Percentiles rank a stretch among this genome's conserved stretches.
Evolutionary conservation across 768 basidiomycete genomes (phyloP).

Genomic region (Artomyces pyxidatus): DNA sequence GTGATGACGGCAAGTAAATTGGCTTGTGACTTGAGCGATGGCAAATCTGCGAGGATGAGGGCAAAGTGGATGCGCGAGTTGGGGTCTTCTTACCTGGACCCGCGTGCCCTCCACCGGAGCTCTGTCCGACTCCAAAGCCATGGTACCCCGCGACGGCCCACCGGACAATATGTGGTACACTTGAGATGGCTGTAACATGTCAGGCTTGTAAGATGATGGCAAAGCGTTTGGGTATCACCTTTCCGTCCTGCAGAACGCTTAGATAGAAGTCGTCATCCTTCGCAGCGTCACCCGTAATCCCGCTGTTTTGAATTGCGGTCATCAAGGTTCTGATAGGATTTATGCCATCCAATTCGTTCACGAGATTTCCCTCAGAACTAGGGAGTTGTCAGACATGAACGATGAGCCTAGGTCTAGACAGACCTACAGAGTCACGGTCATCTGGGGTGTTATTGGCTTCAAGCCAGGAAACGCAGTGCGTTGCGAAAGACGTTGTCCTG

Average conservation of each 20-base stretch:
- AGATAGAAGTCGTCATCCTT: constrained; percentile 56
- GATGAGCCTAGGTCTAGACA: constrained; percentile 5
- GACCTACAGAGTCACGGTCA: constrained; percentile 48
- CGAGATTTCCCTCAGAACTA: constrained; percentile 68
- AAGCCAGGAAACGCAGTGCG: constrained; percentile 32
- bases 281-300: constrained; percentile 18
- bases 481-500: not conserved
- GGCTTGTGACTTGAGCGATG: not conserved
- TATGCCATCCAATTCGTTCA: constrained; percentile 44
- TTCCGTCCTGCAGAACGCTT: constrained; percentile 27
- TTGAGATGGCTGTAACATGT: constrained; percentile 29
- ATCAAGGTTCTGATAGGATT: constrained; percentile 62
- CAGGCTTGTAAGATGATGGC: constrained; percentile 3
- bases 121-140: constrained; percentile 47
- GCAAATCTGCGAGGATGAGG: not conserved
- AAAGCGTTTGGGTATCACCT: constrained; percentile 13
- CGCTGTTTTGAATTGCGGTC: constrained; percentile 35
- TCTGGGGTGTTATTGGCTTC: constrained; percentile 32
- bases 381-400: not conserved
- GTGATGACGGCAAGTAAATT: not conserved
- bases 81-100: constrained; percentile 37
- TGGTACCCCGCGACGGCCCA: constrained; percentile 59
- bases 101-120: constrained; percentile 42
- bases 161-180: constrained; percentile 60
- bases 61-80: not conserved